These are phyloP conservation scores for Pisolithus marmoratus DNA, from an alignment of 768 basidiomycete genomes.

Conservation along the genomic window DNA sequence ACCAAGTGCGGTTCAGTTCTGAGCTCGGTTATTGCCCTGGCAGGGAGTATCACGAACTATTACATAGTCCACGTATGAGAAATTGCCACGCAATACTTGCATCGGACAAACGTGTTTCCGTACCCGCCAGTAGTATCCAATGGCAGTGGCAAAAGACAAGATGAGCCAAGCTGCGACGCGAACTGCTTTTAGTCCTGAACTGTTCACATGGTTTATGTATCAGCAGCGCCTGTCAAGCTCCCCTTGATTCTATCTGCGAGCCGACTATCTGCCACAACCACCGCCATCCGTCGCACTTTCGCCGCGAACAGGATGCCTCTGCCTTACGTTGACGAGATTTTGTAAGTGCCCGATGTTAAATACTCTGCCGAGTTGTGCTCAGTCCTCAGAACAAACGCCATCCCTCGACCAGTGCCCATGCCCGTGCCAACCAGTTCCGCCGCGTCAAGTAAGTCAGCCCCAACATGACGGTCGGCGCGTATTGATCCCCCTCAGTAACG, in stretches of 20 bases:
- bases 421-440: background rate
- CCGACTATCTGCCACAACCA: slow-evolving; percentile 1
- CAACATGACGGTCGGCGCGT: background rate
- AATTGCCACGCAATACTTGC: background rate
- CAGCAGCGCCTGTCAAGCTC: slow-evolving; percentile 3
- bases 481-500: slow-evolving; percentile 3
- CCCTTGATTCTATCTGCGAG: background rate
- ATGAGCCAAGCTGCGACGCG: background rate
- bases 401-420: slow-evolving; percentile 9
- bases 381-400: slow-evolving; percentile 8
- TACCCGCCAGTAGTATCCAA: background rate
- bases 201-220: slow-evolving; percentile 1
- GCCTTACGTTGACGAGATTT: slow-evolving; percentile 6
- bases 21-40: background rate
- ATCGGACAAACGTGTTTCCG: slow-evolving; percentile 4
- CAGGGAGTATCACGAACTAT: slow-evolving; percentile 13
- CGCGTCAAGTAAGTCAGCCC: slow-evolving; percentile 6
- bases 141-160: background rate
- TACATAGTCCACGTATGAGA: slow-evolving; percentile 1
- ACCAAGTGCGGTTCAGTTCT: background rate
- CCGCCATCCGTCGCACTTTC: slow-evolving; percentile 1
- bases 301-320: slow-evolving; percentile 7
- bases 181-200: background rate
- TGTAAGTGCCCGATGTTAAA: slow-evolving; percentile 12
- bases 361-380: background rate